Base-by-base conservation (phyloP, 2,329 filamentous ascomycete genomes). In the Cordyceps militaris region DNA sequence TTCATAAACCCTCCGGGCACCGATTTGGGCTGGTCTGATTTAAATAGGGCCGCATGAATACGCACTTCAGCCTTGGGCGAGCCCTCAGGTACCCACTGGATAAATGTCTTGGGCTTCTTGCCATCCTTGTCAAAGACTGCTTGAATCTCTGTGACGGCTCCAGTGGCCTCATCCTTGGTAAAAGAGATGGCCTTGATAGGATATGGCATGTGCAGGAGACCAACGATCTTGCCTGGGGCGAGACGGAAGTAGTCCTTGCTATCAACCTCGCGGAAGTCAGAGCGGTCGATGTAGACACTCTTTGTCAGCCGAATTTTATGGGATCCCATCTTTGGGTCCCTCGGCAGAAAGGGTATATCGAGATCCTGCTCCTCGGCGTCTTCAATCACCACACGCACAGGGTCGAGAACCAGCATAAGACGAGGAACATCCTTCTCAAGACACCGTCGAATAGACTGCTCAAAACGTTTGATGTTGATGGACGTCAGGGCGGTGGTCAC, bases 361-460 rank as follows among this genome's bases (percentile, higher is more conserved):
- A 93, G 71, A 59, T 88, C 81, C 43, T 69, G 63, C 5, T 69
- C 71, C 28, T 89, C 83, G 52, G 88, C 79, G 65, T 93, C 88
- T 63, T 94, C 88, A 60, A 97, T 91, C 30, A 89, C 77, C 11
- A 97, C 84, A 30, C 84, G 86, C 46, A 97, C 76, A 0, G 93
- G 93, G 63, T 97, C 91, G 21, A 96, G 80, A 2, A 97, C 84
- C 26, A 97, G 79, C 88, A 95, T 94, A 11, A 97, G 79, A 26
- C 93, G 86, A 2, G 93, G 92, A 0, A 96, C 91, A 0, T 89
- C 91, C 49, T 83, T 83, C 70, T 97, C 93, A 14, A 97, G 85
- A 69, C 96, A 95, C 62, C 85, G 85, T 19, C 93, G 85, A 60
- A 97, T 84, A 0, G 84, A 85, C 68, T 93, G 85, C 67, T 97